Percentiles rank a stretch among this genome's conserved stretches.
phyloP scores from a whole-genome alignment of 1,284 basidiomycete genomes.

The Ceratobasidium papillatum region DNA sequence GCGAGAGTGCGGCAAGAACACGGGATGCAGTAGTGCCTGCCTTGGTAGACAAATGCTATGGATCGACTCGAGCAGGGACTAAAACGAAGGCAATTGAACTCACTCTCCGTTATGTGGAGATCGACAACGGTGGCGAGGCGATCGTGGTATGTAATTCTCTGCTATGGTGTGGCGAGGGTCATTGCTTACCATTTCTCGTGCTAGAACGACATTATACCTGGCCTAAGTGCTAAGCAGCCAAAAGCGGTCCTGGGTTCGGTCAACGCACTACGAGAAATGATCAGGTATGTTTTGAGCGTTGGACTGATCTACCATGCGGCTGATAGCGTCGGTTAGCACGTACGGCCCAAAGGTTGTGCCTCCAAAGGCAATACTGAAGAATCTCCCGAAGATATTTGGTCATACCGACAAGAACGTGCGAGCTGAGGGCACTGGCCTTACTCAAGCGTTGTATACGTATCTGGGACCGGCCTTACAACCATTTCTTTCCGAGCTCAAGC shows the following conservation, averaged over 20 bases:
- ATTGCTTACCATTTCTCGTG: background rate
- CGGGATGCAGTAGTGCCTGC: slow-evolving; percentile 85
- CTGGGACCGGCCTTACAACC: slow-evolving; percentile 89
- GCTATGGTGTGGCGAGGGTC: background rate
- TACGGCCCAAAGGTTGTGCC: slow-evolving; percentile 86
- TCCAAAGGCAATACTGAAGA: slow-evolving; percentile 80
- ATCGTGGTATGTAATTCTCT: slow-evolving; percentile 75
- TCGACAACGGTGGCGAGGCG: slow-evolving; percentile 88
- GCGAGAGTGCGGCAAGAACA: slow-evolving; percentile 82
- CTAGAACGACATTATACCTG: slow-evolving; percentile 84
- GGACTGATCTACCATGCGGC: background rate
- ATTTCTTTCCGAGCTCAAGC: slow-evolving; percentile 91
- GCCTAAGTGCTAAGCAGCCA: slow-evolving; percentile 91
- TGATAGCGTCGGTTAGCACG: slow-evolving; percentile 57
- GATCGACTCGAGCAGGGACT: slow-evolving; percentile 91
- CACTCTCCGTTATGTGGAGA: slow-evolving; percentile 89
- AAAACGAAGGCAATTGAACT: slow-evolving; percentile 89
- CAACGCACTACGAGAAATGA: slow-evolving; percentile 80
- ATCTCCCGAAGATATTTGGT: slow-evolving; percentile 91
- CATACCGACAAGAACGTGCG: slow-evolving; percentile 97
- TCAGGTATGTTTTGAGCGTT: slow-evolving; percentile 57
- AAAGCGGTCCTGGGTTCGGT: slow-evolving; percentile 90
- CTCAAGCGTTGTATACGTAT: slow-evolving; percentile 84
- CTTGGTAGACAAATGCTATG: slow-evolving; percentile 95
- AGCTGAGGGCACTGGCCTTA: slow-evolving; percentile 85